Conservation (phyloP, 306 rosid genomes). For the Corylus heterophylla region DNA sequence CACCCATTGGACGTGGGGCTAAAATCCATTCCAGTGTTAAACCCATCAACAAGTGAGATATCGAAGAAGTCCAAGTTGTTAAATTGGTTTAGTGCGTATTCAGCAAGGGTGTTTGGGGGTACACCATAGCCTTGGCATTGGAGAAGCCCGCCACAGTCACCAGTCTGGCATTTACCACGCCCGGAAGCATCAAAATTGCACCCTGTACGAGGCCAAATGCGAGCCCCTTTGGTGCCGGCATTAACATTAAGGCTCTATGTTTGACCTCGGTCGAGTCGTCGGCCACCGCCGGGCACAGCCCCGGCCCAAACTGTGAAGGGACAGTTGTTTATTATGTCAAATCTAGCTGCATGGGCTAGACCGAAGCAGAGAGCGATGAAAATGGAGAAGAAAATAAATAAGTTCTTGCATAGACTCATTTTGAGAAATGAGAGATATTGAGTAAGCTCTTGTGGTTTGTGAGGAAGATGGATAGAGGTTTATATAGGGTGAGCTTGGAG, state of each 20-base stretch:
- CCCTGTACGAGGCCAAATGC: slow-evolving; percentile 79
- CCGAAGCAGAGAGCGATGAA: slow-evolving; percentile 18
- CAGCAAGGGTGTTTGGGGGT: slow-evolving; percentile 61
- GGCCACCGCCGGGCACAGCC: slow-evolving; percentile 56
- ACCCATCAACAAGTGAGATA: slow-evolving; percentile 53
- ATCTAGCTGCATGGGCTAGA: slow-evolving; percentile 27
- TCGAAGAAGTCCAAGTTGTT: slow-evolving; percentile 52
- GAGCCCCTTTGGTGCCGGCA: slow-evolving; percentile 35
- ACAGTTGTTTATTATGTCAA: slow-evolving; percentile 52
- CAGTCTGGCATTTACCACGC: slow-evolving; percentile 40
- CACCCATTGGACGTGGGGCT: slow-evolving; percentile 36
- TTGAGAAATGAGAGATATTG: neutral
- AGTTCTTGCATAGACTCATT: slow-evolving; percentile 19
- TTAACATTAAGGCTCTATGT: slow-evolving; percentile 41
- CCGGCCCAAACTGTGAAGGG: slow-evolving; percentile 59
- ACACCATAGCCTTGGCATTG: slow-evolving; percentile 42
- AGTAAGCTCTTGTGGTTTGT: too few species aligned
- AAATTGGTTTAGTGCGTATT: slow-evolving; percentile 48
- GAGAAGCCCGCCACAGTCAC: slow-evolving; percentile 55
- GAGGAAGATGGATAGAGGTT: neutral
- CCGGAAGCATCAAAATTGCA: slow-evolving; percentile 49
- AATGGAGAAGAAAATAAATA: slow-evolving; percentile 13
- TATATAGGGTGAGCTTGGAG: neutral
- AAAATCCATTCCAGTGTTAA: slow-evolving; percentile 43
- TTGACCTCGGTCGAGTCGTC: slow-evolving; percentile 28